Evolutionary conservation across 129 eudicot genomes (phyloP).

Genomic region (Saussurea involucrata): DNA sequence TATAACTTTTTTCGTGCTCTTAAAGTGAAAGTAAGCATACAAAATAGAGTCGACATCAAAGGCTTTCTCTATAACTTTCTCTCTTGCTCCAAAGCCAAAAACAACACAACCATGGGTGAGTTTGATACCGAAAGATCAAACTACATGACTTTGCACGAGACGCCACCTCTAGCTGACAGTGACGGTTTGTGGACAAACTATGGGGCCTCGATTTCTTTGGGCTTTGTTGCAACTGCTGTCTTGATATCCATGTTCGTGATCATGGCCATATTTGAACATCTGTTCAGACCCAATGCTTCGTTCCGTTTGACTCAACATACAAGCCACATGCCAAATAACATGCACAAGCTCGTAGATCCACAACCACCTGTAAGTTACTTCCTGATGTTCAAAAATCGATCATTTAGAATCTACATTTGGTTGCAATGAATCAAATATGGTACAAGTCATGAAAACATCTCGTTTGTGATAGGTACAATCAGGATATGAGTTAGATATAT

Average conservation of each 20-base stretch:
- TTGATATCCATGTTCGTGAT: constrained; percentile 71
- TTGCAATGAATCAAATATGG: neutral
- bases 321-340: constrained; percentile 10
- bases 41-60: neutral
- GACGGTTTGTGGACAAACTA: constrained; percentile 52
- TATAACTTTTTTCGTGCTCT: neutral
- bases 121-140: constrained; percentile 46
- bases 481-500: constrained; percentile 44
- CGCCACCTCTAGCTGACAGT: constrained; percentile 29
- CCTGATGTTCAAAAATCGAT: neutral
- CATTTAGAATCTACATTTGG: neutral
- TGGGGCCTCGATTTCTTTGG: constrained; percentile 71
- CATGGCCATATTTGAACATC: constrained; percentile 68
- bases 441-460: neutral
- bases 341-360: constrained; percentile 43
- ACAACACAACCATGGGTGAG: constrained; percentile 40
- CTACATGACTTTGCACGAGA: constrained; percentile 41
- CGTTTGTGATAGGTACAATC: constrained; percentile 38
- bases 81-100: neutral
- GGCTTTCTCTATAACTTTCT: constrained; percentile 15
- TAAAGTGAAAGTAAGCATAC: constrained; percentile 2
- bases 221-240: constrained; percentile 72
- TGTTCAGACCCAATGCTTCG: constrained; percentile 55
- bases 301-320: constrained; percentile 34
- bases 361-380: constrained; percentile 36